Percentiles rank a stretch among this genome's conserved stretches.
Evolutionary conservation across 768 basidiomycete species (phyloP).

Genomic region (Hericium alpestre): DNA sequence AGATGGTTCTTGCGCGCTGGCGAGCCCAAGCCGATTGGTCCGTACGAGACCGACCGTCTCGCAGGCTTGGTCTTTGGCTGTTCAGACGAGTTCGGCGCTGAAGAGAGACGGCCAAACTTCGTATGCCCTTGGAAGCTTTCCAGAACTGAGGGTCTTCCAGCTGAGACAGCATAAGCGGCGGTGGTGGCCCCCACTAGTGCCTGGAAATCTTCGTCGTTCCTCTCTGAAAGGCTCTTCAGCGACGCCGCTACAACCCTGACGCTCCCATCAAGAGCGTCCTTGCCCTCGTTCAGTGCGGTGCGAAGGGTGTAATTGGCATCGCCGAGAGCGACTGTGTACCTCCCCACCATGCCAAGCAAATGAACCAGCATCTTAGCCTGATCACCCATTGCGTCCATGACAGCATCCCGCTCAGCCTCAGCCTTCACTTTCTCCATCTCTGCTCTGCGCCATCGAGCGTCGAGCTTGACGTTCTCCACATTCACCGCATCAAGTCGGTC

Average conservation of each 20-base stretch:
- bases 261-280: constrained; percentile 27
- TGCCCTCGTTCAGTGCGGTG: constrained; percentile 27
- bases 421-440: constrained; percentile 64
- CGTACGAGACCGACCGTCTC: constrained; percentile 35
- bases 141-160: constrained; percentile 21
- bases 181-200: constrained; percentile 59
- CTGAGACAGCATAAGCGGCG: constrained; percentile 39
- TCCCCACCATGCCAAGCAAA: constrained; percentile 72
- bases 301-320: constrained; percentile 40
- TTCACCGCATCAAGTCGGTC: constrained; percentile 67
- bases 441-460: constrained; percentile 51
- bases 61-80: constrained; percentile 29
- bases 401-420: constrained; percentile 52
- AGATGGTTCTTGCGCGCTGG: constrained; percentile 28
- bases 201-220: constrained; percentile 62
- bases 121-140: constrained; percentile 44
- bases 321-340: constrained; percentile 63
- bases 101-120: constrained; percentile 34
- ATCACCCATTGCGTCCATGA: constrained; percentile 48
- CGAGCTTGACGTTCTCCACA: constrained; percentile 60
- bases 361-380: constrained; percentile 60
- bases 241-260: constrained; percentile 40
- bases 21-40: constrained; percentile 23
- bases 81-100: constrained; percentile 29
- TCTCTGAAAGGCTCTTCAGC: constrained; percentile 45